These are phyloP conservation scores for Nicotiana knightiana DNA, from an alignment of 257 asterid genomes.

Conservation along the genomic window DNA sequence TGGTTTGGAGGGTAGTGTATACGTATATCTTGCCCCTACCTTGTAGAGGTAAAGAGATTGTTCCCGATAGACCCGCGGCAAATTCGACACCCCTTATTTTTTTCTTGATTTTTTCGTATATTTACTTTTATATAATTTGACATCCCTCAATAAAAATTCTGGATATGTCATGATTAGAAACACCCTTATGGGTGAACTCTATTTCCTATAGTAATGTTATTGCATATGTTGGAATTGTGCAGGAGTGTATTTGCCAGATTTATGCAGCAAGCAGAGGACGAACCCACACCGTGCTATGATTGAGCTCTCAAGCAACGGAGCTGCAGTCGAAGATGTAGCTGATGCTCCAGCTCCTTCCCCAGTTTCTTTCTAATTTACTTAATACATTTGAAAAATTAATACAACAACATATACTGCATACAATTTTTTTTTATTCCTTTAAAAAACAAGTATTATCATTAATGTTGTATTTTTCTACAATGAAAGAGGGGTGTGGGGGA, in stretches of 20 bases:
- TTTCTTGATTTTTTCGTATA: too few relatives aligned
- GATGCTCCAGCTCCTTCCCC: slow-evolving; percentile 7
- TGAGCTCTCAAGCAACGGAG: slow-evolving; percentile 55
- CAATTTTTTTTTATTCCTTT: background rate
- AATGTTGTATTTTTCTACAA: background rate
- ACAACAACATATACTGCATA: background rate
- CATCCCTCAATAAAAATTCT: too few relatives aligned
- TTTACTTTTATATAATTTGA: too few relatives aligned
- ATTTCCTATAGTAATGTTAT: too few relatives aligned
- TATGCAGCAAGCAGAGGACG: slow-evolving; percentile 49
- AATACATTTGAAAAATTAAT: background rate
- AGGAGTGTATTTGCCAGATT: slow-evolving; percentile 63
- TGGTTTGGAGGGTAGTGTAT: too few relatives aligned
- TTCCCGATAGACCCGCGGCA: too few relatives aligned
- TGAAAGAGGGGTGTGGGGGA: background rate
- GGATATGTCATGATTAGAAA: too few relatives aligned
- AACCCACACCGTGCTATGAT: slow-evolving; percentile 60
- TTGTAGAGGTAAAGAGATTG: too few relatives aligned
- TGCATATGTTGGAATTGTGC: background rate
- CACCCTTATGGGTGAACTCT: too few relatives aligned
- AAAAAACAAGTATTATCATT: background rate
- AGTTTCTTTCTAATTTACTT: background rate
- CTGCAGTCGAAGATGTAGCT: slow-evolving; percentile 12
- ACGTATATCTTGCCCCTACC: too few relatives aligned
- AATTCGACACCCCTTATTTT: too few relatives aligned